Evolutionary conservation across 2,329 filamentous ascomycete genomes (phyloP), one percentile per base, ranked within the genome.

Genomic region (Hypocreales sp.): DNA sequence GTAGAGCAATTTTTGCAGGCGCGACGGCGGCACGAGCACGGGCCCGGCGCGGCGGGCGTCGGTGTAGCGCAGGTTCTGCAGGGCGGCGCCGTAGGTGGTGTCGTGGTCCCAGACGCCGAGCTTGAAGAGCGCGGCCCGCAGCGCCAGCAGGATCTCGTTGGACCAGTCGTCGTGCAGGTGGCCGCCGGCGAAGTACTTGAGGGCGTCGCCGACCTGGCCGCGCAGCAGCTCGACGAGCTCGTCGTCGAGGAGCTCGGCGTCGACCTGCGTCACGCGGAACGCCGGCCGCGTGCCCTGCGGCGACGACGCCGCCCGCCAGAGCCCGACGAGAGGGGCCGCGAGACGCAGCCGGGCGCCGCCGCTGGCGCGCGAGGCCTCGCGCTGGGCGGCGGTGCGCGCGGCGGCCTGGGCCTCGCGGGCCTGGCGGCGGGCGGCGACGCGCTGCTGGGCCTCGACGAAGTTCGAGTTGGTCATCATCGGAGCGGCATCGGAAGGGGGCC

Each of bases 81-180:
- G 61, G 20, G 82, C 76, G 8, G 90, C 90, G 33, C 90, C 90
- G 51, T 98, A 95, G 5, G 81, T 92, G 21, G 90, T 82, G 50
- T 93, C 77, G 50, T 94, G 82, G 51, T 95, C 86, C 90, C 90
- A 98, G 32, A 98, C 76, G 11, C 80, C 83, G 35, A 98, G 67
- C 55, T 98, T 98, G 63, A 94, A 98, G 7, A 98, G 60, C 4
- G 84, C 60, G 2, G 78, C 72, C 25, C 87, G 67, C 30, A 98
- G 61, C 1, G 62, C 67, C 16, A 94, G 64, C 35, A 79, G 64
- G 29, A 95, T 87, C 55, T 95, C 90, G 28, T 80, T 65, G 10
- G 75, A 74, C 74, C 82, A 94, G 44, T 92, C 81, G 48, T 93
- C 83, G 32, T 79, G 71, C 24, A 92, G 55, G 48, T 86, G 60